A percentile compares a stretch with the other conserved stretches of the same genome.
Evolutionary conservation across 75 land plant genomes (phyloP).

Genomic region (Gnetum montanum): DNA sequence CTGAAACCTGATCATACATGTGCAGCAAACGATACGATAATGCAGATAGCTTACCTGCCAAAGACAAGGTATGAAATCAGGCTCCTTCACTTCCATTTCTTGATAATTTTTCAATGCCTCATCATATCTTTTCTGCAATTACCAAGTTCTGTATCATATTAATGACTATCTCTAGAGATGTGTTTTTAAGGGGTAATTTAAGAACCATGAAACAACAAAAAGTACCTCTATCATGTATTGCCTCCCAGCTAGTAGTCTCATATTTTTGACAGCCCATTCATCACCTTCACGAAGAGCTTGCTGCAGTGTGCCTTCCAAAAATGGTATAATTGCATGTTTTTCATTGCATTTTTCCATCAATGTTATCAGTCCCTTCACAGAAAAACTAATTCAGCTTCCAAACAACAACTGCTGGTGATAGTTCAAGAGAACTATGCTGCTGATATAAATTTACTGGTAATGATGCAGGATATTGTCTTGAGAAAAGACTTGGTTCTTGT

Average conservation of each 20-base stretch:
- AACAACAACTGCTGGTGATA: too few species aligned
- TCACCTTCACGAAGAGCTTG: slow-evolving; percentile 31
- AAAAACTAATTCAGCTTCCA: too few species aligned
- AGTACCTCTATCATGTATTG: slow-evolving; percentile 57
- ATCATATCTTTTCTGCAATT: slow-evolving; percentile 54
- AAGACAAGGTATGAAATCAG: slow-evolving; percentile 75
- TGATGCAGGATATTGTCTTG: too few species aligned
- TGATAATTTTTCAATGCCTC: slow-evolving; percentile 48
- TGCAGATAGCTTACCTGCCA: slow-evolving; percentile 69
- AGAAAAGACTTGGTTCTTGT: too few species aligned
- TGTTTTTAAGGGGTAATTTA: background rate
- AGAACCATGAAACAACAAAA: background rate
- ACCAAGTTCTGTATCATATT: background rate
- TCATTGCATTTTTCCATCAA: slow-evolving; percentile 58
- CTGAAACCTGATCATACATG: too few species aligned
- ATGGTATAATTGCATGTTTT: slow-evolving; percentile 44
- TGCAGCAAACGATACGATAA: too few species aligned
- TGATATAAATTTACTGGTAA: too few species aligned
- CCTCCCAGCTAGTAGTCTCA: slow-evolving; percentile 51
- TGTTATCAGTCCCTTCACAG: slow-evolving; percentile 44
- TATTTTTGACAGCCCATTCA: slow-evolving; percentile 49
- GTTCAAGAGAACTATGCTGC: too few species aligned
- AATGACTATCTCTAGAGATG: background rate
- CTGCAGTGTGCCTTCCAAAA: slow-evolving; percentile 37
- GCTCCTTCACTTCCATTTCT: slow-evolving; percentile 48